Percentiles rank a stretch among this genome's conserved stretches.
These are phyloP conservation scores for Adansonia grandidieri DNA, from an alignment of 441 rosid genomes.

Conservation along the genomic window DNA sequence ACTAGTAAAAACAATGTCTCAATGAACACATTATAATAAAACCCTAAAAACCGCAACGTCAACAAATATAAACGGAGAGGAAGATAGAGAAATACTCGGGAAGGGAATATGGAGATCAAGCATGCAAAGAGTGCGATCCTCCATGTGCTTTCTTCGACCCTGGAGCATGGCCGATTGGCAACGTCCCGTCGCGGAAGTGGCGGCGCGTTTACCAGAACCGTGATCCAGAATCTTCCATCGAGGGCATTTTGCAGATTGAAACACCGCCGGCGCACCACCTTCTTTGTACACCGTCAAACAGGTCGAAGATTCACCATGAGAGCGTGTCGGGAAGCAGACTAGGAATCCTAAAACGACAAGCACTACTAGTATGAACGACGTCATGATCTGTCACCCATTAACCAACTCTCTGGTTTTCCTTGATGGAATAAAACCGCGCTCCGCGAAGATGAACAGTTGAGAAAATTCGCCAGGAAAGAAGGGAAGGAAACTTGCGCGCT, in stretches of 20 bases:
- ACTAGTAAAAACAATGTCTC: neutral
- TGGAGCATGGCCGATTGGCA: conserved; percentile 76
- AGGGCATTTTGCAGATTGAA: conserved; percentile 89
- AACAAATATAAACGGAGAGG: neutral
- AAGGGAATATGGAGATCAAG: conserved; percentile 83
- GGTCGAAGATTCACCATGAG: conserved; percentile 70
- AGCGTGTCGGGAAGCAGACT: conserved; percentile 18
- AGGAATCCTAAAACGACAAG: conserved; percentile 33
- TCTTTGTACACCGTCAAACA: conserved; percentile 79
- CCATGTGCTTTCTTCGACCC: conserved; percentile 80
- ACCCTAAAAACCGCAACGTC: neutral
- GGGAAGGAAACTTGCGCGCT: neutral
- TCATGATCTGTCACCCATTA: neutral
- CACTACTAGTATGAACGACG: conserved; percentile 3
- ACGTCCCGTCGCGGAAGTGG: conserved; percentile 36
- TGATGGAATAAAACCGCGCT: neutral
- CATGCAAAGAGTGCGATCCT: conserved; percentile 85
- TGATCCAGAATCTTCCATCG: conserved; percentile 70
- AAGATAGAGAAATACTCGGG: conserved; percentile 51
- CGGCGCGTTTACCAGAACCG: conserved; percentile 43
- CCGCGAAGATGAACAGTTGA: neutral
- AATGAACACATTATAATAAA: neutral
- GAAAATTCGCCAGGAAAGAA: neutral
- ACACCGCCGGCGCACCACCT: conserved; percentile 96
- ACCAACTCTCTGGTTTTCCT: conserved; percentile 4